These are phyloP conservation scores for Phytophthora tentaculata DNA, from an alignment of 352 stramenopile species.

Conservation along the genomic window DNA sequence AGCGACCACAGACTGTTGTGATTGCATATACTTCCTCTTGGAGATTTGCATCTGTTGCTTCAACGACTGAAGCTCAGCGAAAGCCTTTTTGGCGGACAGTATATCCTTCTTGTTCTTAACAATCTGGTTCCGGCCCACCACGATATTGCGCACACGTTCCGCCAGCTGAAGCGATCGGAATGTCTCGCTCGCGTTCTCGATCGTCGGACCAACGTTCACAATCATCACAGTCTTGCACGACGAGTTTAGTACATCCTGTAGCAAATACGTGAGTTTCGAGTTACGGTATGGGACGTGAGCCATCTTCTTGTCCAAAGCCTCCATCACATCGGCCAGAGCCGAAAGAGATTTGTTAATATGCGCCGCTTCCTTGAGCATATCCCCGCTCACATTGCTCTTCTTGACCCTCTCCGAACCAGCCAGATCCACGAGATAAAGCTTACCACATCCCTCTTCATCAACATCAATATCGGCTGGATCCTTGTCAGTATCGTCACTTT, in stretches of 20 bases:
- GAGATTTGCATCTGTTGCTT: conserved; percentile 92
- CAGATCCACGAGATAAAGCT: conserved; percentile 93
- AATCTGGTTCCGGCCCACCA: conserved; percentile 81
- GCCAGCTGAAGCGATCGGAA: conserved; percentile 90
- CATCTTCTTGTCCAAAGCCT: conserved; percentile 91
- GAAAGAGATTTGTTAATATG: conserved; percentile 92
- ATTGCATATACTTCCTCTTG: conserved; percentile 85
- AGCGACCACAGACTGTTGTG: conserved; percentile 90
- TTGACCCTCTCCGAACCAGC: conserved; percentile 93
- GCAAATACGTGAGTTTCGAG: conserved; percentile 97
- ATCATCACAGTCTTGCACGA: conserved; percentile 96
- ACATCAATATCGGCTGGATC: conserved; percentile 34
- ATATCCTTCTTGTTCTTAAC: conserved; percentile 88
- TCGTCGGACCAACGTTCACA: conserved; percentile 88
- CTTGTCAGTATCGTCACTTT: conserved; percentile 37
- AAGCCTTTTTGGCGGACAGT: conserved; percentile 92
- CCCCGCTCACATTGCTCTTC: conserved; percentile 89
- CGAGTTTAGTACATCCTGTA: conserved; percentile 93
- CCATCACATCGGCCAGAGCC: conserved; percentile 94
- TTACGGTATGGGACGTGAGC: conserved; percentile 97
- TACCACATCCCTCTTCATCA: conserved; percentile 77
- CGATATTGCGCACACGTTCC: conserved; percentile 80
- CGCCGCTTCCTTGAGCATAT: conserved; percentile 78
- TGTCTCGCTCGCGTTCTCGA: conserved; percentile 85
- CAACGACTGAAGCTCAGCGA: conserved; percentile 94